A percentile compares a stretch with the other conserved stretches of the same genome.
These are phyloP conservation scores for Phytophthora tubulina DNA, from an alignment of 352 stramenopile genomes.

Conservation along the genomic window DNA sequence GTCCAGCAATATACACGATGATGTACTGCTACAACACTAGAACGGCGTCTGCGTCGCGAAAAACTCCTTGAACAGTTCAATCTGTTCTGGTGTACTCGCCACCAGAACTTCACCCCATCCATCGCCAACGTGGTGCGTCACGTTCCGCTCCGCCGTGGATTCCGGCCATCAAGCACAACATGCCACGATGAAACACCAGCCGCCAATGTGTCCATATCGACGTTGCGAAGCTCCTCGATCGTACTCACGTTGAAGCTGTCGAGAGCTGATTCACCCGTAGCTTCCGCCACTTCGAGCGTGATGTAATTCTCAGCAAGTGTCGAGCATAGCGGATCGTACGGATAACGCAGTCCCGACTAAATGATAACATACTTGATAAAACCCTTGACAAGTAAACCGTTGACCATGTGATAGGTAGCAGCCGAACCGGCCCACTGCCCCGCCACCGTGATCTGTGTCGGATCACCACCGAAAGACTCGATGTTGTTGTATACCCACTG, in stretches of 20 bases:
- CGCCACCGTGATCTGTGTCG: not conserved
- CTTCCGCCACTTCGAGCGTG: not conserved
- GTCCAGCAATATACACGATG: too few relatives aligned
- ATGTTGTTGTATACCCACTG: not conserved
- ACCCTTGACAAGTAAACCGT: not conserved
- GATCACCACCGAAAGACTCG: not conserved
- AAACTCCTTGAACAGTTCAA: not conserved
- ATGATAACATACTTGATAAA: not conserved
- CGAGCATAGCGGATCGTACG: not conserved
- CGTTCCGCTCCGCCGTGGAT: not conserved
- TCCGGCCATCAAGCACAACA: not conserved
- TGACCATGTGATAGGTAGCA: not conserved
- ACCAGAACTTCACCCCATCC: not conserved
- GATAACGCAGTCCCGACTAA: not conserved
- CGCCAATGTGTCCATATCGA: not conserved
- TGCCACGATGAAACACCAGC: not conserved
- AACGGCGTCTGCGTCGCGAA: constrained; percentile 1
- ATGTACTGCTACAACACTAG: not conserved
- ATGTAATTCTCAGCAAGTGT: not conserved
- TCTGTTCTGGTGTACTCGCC: not conserved
- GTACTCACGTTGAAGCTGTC: not conserved
- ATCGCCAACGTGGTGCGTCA: not conserved
- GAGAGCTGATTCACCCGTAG: not conserved
- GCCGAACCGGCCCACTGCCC: not conserved
- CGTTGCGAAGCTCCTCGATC: not conserved